phyloP scores from a whole-genome alignment of 805 yeast genomes.

The Tetrapisispora namnaoensis region DNA sequence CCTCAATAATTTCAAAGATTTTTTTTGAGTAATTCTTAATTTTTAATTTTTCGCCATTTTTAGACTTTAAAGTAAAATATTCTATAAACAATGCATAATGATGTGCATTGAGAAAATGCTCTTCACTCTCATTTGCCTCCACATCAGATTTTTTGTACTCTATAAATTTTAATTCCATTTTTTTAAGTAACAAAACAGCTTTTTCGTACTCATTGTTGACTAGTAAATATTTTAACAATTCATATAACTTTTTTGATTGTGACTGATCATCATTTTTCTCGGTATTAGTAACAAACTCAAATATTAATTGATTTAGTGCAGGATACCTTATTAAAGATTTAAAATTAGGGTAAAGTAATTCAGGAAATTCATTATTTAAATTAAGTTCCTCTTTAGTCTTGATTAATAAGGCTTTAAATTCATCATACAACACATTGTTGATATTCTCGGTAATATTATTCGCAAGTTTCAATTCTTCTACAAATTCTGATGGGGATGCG shows the following conservation, averaged over 20 bases:
- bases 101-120: constrained; percentile 19
- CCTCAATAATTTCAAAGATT: constrained; percentile 24
- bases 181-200: not conserved
- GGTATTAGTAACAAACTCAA: not conserved
- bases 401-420: not conserved
- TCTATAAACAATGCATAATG: constrained; percentile 34
- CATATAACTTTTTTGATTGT: not conserved
- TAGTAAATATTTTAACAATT: not conserved
- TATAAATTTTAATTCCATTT: not conserved
- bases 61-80: not conserved
- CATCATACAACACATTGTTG: not conserved
- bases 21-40: constrained; percentile 9
- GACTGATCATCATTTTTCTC: not conserved
- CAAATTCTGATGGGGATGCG: not conserved
- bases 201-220: not conserved
- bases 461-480: not conserved
- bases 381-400: not conserved
- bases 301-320: not conserved
- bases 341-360: not conserved
- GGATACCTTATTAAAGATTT: not conserved
- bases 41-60: not conserved
- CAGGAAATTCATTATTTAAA: not conserved
- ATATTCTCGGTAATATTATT: not conserved
- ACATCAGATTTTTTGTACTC: not conserved
- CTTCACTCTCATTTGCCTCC: not conserved